Percentiles rank a stretch among this genome's conserved stretches.
Evolutionary conservation across 2,329 filamentous ascomycete species (phyloP).

Genomic region (Pseudogymnoascus verrucosus): DNA sequence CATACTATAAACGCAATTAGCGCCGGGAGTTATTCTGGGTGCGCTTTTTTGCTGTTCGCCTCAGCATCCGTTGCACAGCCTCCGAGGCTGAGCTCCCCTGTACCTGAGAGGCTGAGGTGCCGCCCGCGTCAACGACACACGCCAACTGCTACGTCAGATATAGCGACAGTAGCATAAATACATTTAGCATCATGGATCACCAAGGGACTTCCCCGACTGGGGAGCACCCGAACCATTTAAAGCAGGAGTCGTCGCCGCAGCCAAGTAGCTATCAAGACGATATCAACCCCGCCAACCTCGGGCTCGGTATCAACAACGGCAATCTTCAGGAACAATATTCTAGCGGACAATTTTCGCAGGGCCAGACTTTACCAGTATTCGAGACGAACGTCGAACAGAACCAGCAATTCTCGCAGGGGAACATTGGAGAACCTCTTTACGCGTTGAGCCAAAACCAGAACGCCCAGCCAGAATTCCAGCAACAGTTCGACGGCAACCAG

Average conservation of each 20-base stretch:
- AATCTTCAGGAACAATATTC: not conserved
- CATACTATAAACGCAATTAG: constrained; percentile 3
- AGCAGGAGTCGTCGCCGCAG: not conserved
- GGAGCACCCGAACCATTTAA: not conserved
- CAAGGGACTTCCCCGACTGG: not conserved
- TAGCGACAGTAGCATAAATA: not conserved
- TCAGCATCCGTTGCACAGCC: not conserved
- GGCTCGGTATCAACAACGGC: not conserved
- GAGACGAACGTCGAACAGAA: constrained; percentile 32
- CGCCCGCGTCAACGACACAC: not conserved
- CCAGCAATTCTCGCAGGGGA: constrained; percentile 27
- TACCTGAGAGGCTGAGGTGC: constrained; percentile 4
- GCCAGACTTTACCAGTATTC: constrained; percentile 32
- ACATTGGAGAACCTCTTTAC: constrained; percentile 21
- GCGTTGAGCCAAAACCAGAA: constrained; percentile 22
- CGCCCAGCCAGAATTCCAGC: constrained; percentile 12
- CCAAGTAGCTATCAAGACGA: constrained; percentile 1
- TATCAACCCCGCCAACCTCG: constrained; percentile 3
- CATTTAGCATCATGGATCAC: constrained; percentile 1
- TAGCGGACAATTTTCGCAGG: constrained; percentile 35
- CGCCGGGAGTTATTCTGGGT: not conserved
- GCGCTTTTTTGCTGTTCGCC: not conserved
- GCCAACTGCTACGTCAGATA: not conserved
- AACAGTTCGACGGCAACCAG: constrained; percentile 33
- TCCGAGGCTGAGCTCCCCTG: not conserved